Evolutionary conservation across 108 stramenopile genomes (phyloP).

Genomic region (Skeletonema tropicum): DNA sequence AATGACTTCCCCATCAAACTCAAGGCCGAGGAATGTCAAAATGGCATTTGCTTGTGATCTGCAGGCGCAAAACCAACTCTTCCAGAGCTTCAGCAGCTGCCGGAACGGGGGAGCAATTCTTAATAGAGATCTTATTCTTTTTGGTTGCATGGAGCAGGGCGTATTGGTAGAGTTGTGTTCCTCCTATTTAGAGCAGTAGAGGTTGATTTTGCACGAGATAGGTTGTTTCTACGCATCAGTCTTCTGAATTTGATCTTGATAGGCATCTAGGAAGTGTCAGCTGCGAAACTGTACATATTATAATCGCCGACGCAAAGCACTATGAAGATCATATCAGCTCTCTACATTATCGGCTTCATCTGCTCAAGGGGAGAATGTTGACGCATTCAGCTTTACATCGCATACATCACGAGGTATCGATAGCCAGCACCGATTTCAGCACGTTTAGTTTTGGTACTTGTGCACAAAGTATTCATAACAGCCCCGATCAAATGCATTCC

Average conservation of each 20-base stretch:
- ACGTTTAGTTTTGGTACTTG: neutral
- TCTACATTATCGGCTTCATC: neutral
- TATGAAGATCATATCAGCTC: neutral
- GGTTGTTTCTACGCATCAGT: no score
- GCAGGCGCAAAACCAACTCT: no score
- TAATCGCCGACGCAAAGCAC: neutral
- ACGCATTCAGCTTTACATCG: neutral
- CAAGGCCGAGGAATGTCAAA: no score
- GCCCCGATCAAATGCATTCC: neutral
- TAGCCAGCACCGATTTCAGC: neutral
- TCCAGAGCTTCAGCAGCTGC: no score
- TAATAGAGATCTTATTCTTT: no score
- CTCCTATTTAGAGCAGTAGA: neutral
- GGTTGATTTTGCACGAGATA: neutral
- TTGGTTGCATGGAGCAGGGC: no score
- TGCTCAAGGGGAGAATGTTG: neutral
- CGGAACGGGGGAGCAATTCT: no score
- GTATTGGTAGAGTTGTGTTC: neutral
- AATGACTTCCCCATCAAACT: no score
- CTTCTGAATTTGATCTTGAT: neutral
- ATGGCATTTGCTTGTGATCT: no score
- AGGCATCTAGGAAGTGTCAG: neutral
- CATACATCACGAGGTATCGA: neutral
- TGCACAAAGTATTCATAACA: neutral
- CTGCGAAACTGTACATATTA: conserved; percentile 1